Base-by-base conservation (phyloP, 305 asterid species). In the Andrographis paniculata region DNA sequence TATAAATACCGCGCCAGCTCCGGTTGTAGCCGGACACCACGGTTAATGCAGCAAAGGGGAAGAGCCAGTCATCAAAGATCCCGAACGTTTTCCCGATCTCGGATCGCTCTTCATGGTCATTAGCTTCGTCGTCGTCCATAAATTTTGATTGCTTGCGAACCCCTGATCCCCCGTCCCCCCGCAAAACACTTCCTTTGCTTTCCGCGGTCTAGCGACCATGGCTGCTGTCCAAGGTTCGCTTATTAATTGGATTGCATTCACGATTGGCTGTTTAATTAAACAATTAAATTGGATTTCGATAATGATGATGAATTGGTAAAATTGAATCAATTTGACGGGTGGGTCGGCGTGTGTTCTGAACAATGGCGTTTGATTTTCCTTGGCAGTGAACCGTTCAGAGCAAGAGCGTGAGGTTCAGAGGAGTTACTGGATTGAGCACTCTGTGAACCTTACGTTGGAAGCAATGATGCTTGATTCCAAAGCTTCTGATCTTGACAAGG, bases 381-480 rank as follows among this genome's bases (percentile, higher is more conserved):
- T 64, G 45, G 5, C 22, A 33, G 42, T 59, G 31, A 42, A 44
- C 52, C 63, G 49, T 53, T 60, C 38, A 80, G 95, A 60, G 44
- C 67, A 75, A 64, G 99, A 92, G 61, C 96, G 99, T 42, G 82
- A 84, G 73, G 50, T 87, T 48, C 96, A 87, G 33, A 92, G 87
- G 82, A 77, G 44, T 50, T 92, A 87, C 71, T 92, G 99, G 99
- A 50, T 71, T 6, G 96, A 92, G 59, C 96, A 92, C 52, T 71
- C 96, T 45, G 76, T 46, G 8, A 72, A 81, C 47, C 85, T 87
- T 5, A 79, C 87, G 9, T 60, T 92, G 50, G 99, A 92, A 66
- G 80, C 85, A 20, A 87, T 84, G 99, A 92, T 92, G 99, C 96
- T 92, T 56, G 99, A 92, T 48, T 92, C 99, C 53, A 84, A 75